Base-by-base conservation (phyloP, 768 basidiomycete genomes). In the Butyriboletus loyo region DNA sequence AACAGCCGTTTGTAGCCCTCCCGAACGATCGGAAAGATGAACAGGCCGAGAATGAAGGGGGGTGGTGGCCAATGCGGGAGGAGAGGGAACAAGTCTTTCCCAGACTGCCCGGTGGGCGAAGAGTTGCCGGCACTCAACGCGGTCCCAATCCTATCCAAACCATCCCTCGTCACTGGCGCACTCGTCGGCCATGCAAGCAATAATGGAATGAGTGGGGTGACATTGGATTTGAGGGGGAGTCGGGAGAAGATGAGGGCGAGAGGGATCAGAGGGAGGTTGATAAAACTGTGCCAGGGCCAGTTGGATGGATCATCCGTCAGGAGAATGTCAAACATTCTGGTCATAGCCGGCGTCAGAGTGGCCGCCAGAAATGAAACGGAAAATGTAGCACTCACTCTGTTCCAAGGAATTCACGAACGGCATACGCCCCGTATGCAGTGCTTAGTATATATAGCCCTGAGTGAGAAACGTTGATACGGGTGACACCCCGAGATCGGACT, bases 261-360 rank as follows among this genome's bases (percentile, higher is more conserved):
- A 0, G 89, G 87, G 36, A 92, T 76, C 31, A 86, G 67, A 7
- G 87, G 87, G 15, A 92, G 81, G 65, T 90, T 85, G 63, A 89
- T 66, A 70, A 79, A 88, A 34, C 87, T 85, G 40, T 83, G 80
- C 81, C 83, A 84, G 1, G 86, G 84, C 89, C 89, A 92, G 48
- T 84, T 81, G 36, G 73, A 70, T 1, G 84, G 84, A 61, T 91
- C 85, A 54, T 86, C 78, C 0, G 86, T 82, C 15, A 91, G 67
- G 31, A 90, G 73, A 19, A 81, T 56, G 46, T 82, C 75, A 60
- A 78, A 87, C 79, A 87, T 83, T 64, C 81, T 82, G 55, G 19
- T 25, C 17, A 4, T 1, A 11, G n/a, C 19, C 14, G 4, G 17
- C 6, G 40, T 60, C 14, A 57, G 27, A n/a, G 34, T 1, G 34